phyloP scores from a whole-genome alignment of 1,139 yeast species.

The Candida tropicalis region DNA sequence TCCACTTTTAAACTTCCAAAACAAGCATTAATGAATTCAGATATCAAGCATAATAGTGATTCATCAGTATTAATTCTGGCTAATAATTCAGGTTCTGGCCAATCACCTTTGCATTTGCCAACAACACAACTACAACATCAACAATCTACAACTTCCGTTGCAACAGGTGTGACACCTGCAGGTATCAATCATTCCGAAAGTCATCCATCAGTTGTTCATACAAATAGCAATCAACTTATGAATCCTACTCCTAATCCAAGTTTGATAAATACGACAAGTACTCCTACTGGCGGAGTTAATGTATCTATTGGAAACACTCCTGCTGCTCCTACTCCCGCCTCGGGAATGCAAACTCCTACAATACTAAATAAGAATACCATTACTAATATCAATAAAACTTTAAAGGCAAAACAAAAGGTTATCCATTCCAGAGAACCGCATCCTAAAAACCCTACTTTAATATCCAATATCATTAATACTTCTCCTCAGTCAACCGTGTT shows the following conservation, averaged over 20 bases:
- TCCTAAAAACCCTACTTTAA: constrained; percentile 36
- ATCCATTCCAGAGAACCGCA: constrained; percentile 41
- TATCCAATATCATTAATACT: constrained; percentile 38
- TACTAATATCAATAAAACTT: constrained; percentile 40
- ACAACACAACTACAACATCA: background rate
- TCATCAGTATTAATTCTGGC: background rate
- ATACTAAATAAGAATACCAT: constrained; percentile 34
- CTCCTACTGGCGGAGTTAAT: background rate
- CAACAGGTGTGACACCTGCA: constrained; percentile 2
- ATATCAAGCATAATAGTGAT: background rate
- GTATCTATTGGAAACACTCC: background rate
- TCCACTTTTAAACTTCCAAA: background rate
- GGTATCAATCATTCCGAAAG: background rate
- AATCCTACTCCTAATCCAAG: constrained; percentile 3
- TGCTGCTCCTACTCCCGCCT: constrained; percentile 1
- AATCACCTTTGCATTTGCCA: background rate
- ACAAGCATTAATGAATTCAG: background rate
- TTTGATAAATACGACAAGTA: background rate
- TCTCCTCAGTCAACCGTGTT: constrained; percentile 35
- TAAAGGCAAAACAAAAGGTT: constrained; percentile 45
- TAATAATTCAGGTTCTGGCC: background rate
- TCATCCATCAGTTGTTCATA: background rate
- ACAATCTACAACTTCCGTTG: background rate
- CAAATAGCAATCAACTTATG: background rate
- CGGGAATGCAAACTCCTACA: constrained; percentile 13